Conservation (phyloP, 768 basidiomycete genomes). For the Tulasnella sp. region DNA sequence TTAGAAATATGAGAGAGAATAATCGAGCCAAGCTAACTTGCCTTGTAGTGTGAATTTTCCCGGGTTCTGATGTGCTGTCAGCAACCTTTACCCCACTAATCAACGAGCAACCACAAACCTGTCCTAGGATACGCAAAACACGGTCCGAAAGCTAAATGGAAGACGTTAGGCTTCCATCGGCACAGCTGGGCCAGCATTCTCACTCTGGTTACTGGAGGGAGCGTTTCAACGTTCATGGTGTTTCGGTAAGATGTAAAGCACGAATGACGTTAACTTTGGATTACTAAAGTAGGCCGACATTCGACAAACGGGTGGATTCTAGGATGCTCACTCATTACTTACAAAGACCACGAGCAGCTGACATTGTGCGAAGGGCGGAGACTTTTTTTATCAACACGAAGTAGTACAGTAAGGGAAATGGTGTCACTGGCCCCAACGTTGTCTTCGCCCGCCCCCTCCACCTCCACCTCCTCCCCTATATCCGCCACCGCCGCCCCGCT, state of each 20-base stretch:
- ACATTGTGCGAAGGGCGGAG: not conserved
- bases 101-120: constrained; percentile 40
- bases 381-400: not conserved
- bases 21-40: constrained; percentile 25
- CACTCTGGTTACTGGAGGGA: not conserved
- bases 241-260: not conserved
- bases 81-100: not conserved
- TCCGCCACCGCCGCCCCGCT: constrained; percentile 23
- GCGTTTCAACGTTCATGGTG: not conserved
- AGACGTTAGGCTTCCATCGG: not conserved
- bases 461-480: constrained; percentile 22
- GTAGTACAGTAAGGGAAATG: not conserved
- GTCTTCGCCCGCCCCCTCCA: not conserved
- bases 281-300: not conserved
- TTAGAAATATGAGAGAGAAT: not conserved
- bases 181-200: not conserved
- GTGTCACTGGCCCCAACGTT: not conserved
- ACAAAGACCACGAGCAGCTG: not conserved
- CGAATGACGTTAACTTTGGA: not conserved
- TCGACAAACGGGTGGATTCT: not conserved
- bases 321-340: not conserved
- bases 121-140: constrained; percentile 63
- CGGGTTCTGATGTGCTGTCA: constrained; percentile 52
- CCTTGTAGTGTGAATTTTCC: constrained; percentile 86
- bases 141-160: constrained; percentile 52